Evolutionary conservation across 2,329 filamentous ascomycete genomes (phyloP), one percentile per base, ranked within the genome.

Genomic region (Tolypocladium capitatum): DNA sequence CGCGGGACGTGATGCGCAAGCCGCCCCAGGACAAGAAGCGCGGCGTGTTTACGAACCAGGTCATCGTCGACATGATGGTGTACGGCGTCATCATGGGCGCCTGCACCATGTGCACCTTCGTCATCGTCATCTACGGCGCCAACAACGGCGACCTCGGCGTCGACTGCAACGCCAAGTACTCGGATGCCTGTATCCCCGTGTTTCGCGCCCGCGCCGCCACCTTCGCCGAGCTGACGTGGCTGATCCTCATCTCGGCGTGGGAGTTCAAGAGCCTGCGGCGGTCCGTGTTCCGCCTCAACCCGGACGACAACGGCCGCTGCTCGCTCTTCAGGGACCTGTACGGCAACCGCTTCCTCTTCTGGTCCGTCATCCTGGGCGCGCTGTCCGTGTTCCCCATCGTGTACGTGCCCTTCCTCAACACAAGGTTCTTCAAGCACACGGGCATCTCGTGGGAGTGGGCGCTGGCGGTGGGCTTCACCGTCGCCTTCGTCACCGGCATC

Each of bases 21-120:
- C 86, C 86, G 8, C 89, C 89, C 0, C 86, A 91, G 53, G 75
- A 83, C 64, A 74, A 74, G 63, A 67, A 63, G 54, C 69, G 74
- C 28, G 84, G 85, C 52, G 81, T 91, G 44, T 92, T 92, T 64
- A 88, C 84, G 14, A 74, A 75, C 60, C 83, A 92, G 66, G 76
- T 92, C 54, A 74, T 90, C 43, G 66, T 83, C 52, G 87, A 92
- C 63, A 90, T 89, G 76, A 61, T 87, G 13, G 80, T 89, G 18
- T 90, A 91, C 59, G 87, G 87, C 27, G 58, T 81, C 54, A 82
- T 85, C 70, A 88, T 91, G 80, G 84, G 84, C 2, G 75, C 72
- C 2, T 79, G 86, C 52, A 83, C 73, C 42, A 72, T 80, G 58
- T 67, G 70, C 55, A 77, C 83, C 1, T 88, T 86, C 44, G 76